A percentile compares a stretch with the other conserved stretches of the same genome.
Evolutionary conservation across 192 early-diverging fungal genomes (phyloP).

Genomic region (Haplosporangium gracile): DNA sequence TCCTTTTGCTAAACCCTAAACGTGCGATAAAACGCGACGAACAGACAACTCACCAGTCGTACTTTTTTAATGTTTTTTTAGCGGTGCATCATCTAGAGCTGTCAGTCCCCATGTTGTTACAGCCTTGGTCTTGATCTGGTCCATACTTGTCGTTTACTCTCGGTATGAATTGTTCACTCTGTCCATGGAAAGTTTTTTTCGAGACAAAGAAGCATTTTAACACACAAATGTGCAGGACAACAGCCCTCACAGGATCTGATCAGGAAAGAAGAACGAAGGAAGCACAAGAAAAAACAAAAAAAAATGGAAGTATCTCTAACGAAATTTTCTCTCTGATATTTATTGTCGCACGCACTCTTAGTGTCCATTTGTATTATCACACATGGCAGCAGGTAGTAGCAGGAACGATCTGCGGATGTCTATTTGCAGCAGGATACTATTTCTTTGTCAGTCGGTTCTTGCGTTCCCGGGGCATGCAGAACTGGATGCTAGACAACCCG

Average conservation of each 20-base stretch:
- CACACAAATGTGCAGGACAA: neutral
- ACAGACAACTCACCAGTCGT: neutral
- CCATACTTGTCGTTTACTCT: conserved; percentile 41
- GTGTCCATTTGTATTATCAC: conserved; percentile 82
- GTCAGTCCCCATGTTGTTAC: conserved; percentile 34
- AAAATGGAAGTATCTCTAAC: neutral
- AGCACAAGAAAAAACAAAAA: neutral
- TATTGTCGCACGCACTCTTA: conserved; percentile 13
- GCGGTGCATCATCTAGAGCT: conserved; percentile 11
- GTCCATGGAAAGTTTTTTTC: neutral
- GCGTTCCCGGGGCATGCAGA: conserved; percentile 54
- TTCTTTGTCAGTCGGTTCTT: conserved; percentile 55
- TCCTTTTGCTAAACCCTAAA: neutral
- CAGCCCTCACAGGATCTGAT: neutral
- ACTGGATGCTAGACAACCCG: conserved; percentile 51
- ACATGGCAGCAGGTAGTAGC: conserved; percentile 75
- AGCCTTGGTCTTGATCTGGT: conserved; percentile 28
- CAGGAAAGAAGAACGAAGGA: neutral
- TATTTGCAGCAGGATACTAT: conserved; percentile 74
- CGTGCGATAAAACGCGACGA: neutral
- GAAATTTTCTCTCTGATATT: neutral
- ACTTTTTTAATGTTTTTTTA: neutral
- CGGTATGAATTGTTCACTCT: conserved; percentile 21
- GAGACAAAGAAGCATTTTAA: neutral
- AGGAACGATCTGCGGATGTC: conserved; percentile 68